Evolutionary conservation across 495 filamentous ascomycete species (phyloP), one percentile per base, ranked within the genome.

Genomic region (Trypethelium eluteriae): DNA sequence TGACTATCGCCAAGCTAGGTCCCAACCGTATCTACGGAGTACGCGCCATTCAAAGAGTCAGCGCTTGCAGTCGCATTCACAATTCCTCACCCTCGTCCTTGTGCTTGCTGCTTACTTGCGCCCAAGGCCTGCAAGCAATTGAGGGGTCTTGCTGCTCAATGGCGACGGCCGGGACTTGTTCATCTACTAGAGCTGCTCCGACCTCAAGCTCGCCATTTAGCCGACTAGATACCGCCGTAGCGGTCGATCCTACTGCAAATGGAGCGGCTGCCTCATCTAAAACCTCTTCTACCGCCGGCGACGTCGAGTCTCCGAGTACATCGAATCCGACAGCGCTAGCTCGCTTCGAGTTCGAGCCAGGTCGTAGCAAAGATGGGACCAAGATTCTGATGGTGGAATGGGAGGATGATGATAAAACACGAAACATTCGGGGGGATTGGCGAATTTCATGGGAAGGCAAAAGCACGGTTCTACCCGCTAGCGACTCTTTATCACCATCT

Each of bases 331-430:
- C 74, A 49, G 86, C 86, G 2, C 78, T 92, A 14, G 89, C 89
- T n/a, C 86, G 90, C 32, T 95, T 92, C 76, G 91, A 93, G 73
- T 92, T 93, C 70, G 89, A 92, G 74, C 80, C 86, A 3, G 89
- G 88, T 50, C 85, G 84, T 69, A 87, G 82, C 2, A 90, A 89
- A 70, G 89, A 92, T 46, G 91, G 90, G 9, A 92, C 88, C 39
- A 93, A 93, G 77, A 87, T 95, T 59, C 74, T 93, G 61, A 91
- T 93, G 88, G 83, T 93, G 11, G 89, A 93, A 68, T 93, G 90
- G 90, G 85, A 90, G 69, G 85, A 86, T 41, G 81, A 85, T 68
- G 77, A 70, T 72, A 79, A 44, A 1, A 79, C 49, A 64, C 74
- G 34, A 73, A 76, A 38, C 74, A 74, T 56, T 72, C 75, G 72